phyloP scores from a whole-genome alignment of 2,329 filamentous ascomycete genomes.

The Cladophialophora bantiana region DNA sequence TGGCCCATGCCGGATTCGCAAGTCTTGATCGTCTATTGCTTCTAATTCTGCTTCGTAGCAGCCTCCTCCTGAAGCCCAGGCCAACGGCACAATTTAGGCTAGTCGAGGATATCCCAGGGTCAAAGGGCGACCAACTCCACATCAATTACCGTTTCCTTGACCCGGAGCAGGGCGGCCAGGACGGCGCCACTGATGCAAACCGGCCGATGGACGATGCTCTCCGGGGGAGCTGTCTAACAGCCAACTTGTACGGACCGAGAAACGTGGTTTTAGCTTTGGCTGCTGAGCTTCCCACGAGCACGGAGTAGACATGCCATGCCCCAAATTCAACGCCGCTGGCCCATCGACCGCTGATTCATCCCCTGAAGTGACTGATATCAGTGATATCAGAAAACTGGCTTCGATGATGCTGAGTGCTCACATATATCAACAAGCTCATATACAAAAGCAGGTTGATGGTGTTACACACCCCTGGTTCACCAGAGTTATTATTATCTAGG shows the following conservation, averaged over 20 bases:
- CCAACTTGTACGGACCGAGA: constrained; percentile 30
- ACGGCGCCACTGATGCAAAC: constrained; percentile 32
- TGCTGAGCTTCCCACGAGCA: constrained; percentile 19
- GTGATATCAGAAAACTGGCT: constrained; percentile 8
- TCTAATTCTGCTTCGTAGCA: constrained; percentile 7
- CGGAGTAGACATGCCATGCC: constrained; percentile 1
- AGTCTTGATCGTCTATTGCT: neutral
- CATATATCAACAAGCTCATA: neutral
- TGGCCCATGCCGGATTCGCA: neutral
- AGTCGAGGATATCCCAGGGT: constrained; percentile 5
- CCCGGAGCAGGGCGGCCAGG: neutral
- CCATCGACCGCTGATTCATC: neutral
- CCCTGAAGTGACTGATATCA: constrained; percentile 5
- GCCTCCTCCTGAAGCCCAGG: constrained; percentile 16
- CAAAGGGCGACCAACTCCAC: constrained; percentile 11
- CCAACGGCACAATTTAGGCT: constrained; percentile 7
- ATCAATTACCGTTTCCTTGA: constrained; percentile 12
- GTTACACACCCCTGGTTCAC: constrained; percentile 9
- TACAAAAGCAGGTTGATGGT: neutral
- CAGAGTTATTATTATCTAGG: neutral
- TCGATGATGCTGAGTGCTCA: neutral
- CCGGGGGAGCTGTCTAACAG: constrained; percentile 15
- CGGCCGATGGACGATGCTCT: constrained; percentile 13
- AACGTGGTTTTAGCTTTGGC: constrained; percentile 37
- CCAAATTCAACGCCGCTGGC: constrained; percentile 1